Evolutionary conservation across 139 green algal genomes (phyloP), one percentile per base, ranked within the genome.

Genomic region (Penium margaritaceum): DNA sequence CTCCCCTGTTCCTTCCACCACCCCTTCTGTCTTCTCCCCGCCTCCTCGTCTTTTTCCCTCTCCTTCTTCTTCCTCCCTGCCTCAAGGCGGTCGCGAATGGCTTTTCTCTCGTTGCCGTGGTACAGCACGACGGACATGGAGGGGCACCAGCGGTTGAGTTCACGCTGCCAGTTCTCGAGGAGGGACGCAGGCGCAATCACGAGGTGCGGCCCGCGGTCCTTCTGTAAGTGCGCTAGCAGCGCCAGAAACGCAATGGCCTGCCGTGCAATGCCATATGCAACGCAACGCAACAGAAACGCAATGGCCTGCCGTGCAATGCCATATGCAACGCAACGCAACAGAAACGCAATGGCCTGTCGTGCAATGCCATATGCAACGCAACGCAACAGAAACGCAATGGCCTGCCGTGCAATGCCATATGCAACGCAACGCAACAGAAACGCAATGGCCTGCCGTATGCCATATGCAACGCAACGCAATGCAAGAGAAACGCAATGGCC

Each of bases 141-240:
- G 30, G 24, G 37, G 47, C 64, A 84, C 32, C 77, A 85, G 6
- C 63, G 29, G 27, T 65, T 24, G 38, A 96, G 75, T 84, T 96
- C 91, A 9, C 91, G 74, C 83, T 89, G 77, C 91, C 91, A 96
- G 78, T 96, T 96, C 70, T 82, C 75, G 19, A 96, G 84, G 43
- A 96, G 84, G 1, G 82, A 90, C 44, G 83, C 87, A 17, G 89
- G 89, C 1, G 72, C 81, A 1, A 94, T 83, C 6, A 94, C 82
- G 1, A 94, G 78, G 62, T 90, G 83, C 2, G 89, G 89, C 1
- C 72, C 66, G 1, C 53, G 60, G 34, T 63, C 47, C 9, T 66
- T 53, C 9, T 78, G 65, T 21, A 74, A 29, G 24, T 73, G 46
- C 4, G 63, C 32, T 6, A 85, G 33, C 34, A 57, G 36, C 73